Percentiles rank a stretch among this genome's conserved stretches.
phyloP scores from a whole-genome alignment of 129 eudicot species.

The Lactuca sativa region DNA sequence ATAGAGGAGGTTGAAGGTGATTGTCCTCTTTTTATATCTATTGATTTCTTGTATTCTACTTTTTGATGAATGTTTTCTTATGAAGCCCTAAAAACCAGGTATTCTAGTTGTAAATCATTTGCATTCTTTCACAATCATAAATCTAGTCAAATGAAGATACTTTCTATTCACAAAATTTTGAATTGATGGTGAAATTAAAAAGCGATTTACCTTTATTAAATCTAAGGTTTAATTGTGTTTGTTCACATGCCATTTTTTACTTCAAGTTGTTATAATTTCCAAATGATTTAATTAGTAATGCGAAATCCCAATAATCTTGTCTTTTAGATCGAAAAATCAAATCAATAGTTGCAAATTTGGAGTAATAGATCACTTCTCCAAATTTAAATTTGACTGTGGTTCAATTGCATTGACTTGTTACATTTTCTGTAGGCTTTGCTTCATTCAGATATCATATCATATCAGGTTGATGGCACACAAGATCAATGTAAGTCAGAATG shows the following conservation, averaged over 20 bases:
- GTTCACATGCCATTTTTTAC: not conserved
- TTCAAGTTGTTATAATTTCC: slow-evolving; percentile 7
- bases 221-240: not conserved
- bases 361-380: slow-evolving; percentile 8
- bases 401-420: slow-evolving; percentile 2
- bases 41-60: slow-evolving; percentile 19
- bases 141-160: slow-evolving; percentile 2
- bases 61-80: slow-evolving; percentile 1
- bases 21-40: slow-evolving; percentile 24
- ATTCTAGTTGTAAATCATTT: slow-evolving; percentile 5
- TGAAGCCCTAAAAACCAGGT: slow-evolving; percentile 7
- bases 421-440: not conserved
- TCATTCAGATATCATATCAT: not conserved
- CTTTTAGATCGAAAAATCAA: not conserved
- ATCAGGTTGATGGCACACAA: not conserved
- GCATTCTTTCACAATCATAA: slow-evolving; percentile 12
- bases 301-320: slow-evolving; percentile 11
- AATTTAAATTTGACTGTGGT: not conserved
- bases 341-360: slow-evolving; percentile 11
- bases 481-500: no score
- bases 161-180: not conserved
- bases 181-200: slow-evolving; percentile 13
- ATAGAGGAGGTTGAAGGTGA: slow-evolving; percentile 20
- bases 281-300: not conserved
- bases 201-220: slow-evolving; percentile 15